Evolutionary conservation across 768 basidiomycete genomes (phyloP), one percentile per base, ranked within the genome.

Genomic region (Auriscalpium vulgare): DNA sequence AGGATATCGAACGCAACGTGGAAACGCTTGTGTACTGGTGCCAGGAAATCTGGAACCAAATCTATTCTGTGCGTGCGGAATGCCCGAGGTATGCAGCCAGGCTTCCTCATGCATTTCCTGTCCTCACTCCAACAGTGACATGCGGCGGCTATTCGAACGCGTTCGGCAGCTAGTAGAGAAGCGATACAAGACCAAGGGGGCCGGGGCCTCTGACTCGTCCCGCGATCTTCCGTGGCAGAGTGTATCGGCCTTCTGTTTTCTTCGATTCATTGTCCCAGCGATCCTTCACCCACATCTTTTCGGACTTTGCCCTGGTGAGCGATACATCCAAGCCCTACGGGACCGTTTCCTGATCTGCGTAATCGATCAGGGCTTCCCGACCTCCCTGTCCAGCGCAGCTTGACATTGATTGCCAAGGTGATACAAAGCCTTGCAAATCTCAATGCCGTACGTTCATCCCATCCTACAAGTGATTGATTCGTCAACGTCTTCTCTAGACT

Each of bases 251-350:
- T 94, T 95, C 66, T 83, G 88, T 66, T 95, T 94, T 70, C 77
- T 95, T 45, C 81, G 92, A 44, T 92, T 94, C 68, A 86, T 95
- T 58, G 88, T 91, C 23, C 93, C 92, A 37, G 92, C 88, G 21
- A 88, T 95, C 56, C 76, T 94, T n/a, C 82, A 90, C 66, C 92
- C 92, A 1, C 88, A 92, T 68, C 71, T 91, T 5, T 94, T 90
- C 65, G 85, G 88, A 23, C 74, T 95, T 51, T 84, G 76, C 61
- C 81, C 83, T 67, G 90, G 90, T 88, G 67, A 36, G 72, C 50
- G 37, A 53, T 21, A 21, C 7, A 14, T 35, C 35, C 13, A 21
- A 17, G 7, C 19, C 7, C 21, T 52, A 2, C 37, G 36, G 5
- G 6, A 14, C n/a, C 45, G 34, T 11, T 23, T 10, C 36, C 37